Evolutionary conservation across 2,329 filamentous ascomycete species (phyloP).

Genomic region (Fusarium armeniacum): DNA sequence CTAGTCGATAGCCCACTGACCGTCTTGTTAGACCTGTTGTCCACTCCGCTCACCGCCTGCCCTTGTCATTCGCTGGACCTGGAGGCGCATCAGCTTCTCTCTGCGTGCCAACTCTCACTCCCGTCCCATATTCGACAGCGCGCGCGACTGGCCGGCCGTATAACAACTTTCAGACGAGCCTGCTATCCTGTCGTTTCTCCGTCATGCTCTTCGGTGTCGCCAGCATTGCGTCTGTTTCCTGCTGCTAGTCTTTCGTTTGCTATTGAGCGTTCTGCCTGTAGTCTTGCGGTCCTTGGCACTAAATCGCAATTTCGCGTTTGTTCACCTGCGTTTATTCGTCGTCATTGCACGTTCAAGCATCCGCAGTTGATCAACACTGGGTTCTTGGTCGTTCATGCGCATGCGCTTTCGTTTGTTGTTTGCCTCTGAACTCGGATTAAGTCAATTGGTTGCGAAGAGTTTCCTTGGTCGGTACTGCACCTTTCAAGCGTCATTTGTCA

Average conservation of each 20-base stretch:
- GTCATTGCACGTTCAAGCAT: conserved; percentile 39
- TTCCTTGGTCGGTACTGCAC: conserved; percentile 37
- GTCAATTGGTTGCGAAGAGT: conserved; percentile 45
- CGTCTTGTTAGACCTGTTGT: conserved; percentile 38
- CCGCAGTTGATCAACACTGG: conserved; percentile 33
- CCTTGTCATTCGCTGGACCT: conserved; percentile 45
- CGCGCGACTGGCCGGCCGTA: conserved; percentile 47
- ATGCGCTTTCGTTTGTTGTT: conserved; percentile 36
- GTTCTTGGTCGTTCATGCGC: conserved; percentile 41
- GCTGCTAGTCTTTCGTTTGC: conserved; percentile 49
- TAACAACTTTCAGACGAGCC: conserved; percentile 45
- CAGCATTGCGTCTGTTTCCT: conserved; percentile 43
- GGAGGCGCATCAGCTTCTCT: conserved; percentile 35
- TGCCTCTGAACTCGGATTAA: conserved; percentile 39
- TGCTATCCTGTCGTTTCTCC: conserved; percentile 42
- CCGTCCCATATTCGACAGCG: conserved; percentile 42
- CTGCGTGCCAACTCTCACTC: neutral
- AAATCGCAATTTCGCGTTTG: conserved; percentile 35
- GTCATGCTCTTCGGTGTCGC: conserved; percentile 48
- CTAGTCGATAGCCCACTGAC: conserved; percentile 41
- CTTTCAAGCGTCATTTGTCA: conserved; percentile 43
- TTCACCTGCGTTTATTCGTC: conserved; percentile 35
- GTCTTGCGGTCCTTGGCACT: conserved; percentile 39
- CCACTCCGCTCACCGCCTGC: conserved; percentile 50
- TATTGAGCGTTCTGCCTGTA: conserved; percentile 36